Evolutionary conservation across 495 filamentous ascomycete genomes (phyloP).

Genomic region (Podospora pseudoanserina): DNA sequence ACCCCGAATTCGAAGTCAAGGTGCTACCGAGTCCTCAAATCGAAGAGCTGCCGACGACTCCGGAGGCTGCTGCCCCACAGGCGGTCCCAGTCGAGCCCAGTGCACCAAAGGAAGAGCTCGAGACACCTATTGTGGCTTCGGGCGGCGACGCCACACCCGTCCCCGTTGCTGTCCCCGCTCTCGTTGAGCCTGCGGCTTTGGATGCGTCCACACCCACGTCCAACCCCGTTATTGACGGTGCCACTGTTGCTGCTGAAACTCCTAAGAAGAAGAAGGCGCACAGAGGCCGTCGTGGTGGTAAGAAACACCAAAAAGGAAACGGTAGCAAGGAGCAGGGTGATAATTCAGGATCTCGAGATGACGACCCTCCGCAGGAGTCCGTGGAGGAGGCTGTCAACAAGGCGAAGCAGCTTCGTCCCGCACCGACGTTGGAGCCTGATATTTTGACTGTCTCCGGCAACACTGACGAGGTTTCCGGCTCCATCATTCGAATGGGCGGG

Average conservation of each 20-base stretch:
- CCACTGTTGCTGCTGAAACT: constrained; percentile 35
- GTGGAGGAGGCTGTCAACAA: constrained; percentile 45
- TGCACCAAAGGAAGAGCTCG: not conserved
- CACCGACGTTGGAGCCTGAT: constrained; percentile 55
- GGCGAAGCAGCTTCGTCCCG: constrained; percentile 44
- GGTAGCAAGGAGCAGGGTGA: constrained; percentile 38
- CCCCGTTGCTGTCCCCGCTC: not conserved
- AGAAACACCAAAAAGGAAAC: constrained; percentile 60
- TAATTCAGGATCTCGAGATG: constrained; percentile 40
- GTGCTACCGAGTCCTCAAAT: not conserved
- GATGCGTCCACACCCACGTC: constrained; percentile 8
- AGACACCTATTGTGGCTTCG: not conserved
- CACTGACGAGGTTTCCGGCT: constrained; percentile 53
- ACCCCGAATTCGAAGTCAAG: not conserved
- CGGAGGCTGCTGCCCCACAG: not conserved
- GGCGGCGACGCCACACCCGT: not conserved
- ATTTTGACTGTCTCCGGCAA: constrained; percentile 46
- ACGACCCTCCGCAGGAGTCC: constrained; percentile 33
- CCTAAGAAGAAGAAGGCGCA: constrained; percentile 72
- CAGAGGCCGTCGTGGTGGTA: constrained; percentile 78
- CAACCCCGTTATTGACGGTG: constrained; percentile 29
- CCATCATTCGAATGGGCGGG: constrained; percentile 65
- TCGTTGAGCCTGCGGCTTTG: not conserved
- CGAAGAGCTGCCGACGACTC: not conserved
- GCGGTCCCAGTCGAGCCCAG: not conserved